Evolutionary conservation across 176 grass and related monocot species (phyloP).

Genomic region (Eleusine coracana): DNA sequence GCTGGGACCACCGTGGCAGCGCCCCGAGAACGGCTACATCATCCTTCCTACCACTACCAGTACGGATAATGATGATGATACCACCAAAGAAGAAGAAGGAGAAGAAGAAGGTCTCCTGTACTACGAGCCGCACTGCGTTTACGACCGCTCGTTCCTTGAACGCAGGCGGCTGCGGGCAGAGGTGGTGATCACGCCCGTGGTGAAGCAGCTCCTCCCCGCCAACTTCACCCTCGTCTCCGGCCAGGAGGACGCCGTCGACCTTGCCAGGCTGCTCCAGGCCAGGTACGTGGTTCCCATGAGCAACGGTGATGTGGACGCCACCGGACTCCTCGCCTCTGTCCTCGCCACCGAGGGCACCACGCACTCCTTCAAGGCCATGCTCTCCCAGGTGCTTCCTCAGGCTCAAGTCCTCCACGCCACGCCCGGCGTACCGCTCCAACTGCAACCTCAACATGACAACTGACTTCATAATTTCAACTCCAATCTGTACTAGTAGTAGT

Average conservation of each 20-base stretch:
- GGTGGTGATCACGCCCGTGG: conserved; percentile 81
- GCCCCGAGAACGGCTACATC: conserved; percentile 90
- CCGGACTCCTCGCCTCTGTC: conserved; percentile 58
- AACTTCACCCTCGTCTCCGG: conserved; percentile 88
- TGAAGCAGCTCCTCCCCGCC: conserved; percentile 76
- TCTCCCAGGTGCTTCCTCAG: conserved; percentile 60
- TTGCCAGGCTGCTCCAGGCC: conserved; percentile 61
- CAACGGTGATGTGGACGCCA: conserved; percentile 77
- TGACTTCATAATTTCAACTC: too few species aligned
- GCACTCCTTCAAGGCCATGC: conserved; percentile 69
- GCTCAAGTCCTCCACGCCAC: conserved; percentile 60
- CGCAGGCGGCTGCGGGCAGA: conserved; percentile 46
- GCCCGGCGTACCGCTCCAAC: conserved; percentile 58
- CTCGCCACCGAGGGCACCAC: conserved; percentile 56
- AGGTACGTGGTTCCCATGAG: conserved; percentile 87
- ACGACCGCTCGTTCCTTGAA: conserved; percentile 61
- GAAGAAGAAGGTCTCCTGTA: conserved; percentile 35
- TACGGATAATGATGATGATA: too few species aligned
- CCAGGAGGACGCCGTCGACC: conserved; percentile 85
- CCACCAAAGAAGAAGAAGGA: too few species aligned
- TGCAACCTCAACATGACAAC: neutral
- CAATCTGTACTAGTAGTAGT: too few species aligned
- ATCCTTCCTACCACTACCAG: neutral
- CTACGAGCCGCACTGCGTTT: conserved; percentile 92
- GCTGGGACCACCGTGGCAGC: conserved; percentile 85